Evolutionary conservation across 352 stramenopile genomes (phyloP).

Genomic region (Peronosclerospora sorghi): DNA sequence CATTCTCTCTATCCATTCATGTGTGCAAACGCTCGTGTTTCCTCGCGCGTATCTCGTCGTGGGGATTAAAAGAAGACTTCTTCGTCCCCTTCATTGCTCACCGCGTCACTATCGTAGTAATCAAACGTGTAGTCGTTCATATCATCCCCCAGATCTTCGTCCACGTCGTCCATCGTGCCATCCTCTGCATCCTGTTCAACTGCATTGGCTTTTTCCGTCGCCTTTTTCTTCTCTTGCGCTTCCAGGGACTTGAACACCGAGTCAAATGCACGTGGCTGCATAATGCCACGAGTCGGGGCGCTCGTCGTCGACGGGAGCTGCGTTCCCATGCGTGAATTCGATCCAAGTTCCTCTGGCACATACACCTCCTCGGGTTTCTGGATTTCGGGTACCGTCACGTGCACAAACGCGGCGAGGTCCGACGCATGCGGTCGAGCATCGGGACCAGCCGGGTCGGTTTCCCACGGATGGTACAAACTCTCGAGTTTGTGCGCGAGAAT

Average conservation of each 20-base stretch:
- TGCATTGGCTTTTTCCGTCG: slow-evolving; percentile 34
- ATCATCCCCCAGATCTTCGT: slow-evolving; percentile 61
- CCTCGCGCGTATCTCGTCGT: neutral
- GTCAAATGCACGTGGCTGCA: slow-evolving; percentile 59
- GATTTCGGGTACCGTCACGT: slow-evolving; percentile 48
- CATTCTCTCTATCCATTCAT: slow-evolving; percentile 11
- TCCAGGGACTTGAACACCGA: slow-evolving; percentile 61
- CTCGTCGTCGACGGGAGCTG: slow-evolving; percentile 8
- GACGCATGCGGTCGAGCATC: slow-evolving; percentile 14
- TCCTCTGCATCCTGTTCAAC: slow-evolving; percentile 33
- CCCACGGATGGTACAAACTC: slow-evolving; percentile 55
- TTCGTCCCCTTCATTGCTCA: slow-evolving; percentile 58
- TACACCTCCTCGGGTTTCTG: slow-evolving; percentile 49
- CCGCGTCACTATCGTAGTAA: slow-evolving; percentile 67
- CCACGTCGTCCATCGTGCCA: slow-evolving; percentile 45
- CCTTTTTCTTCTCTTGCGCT: slow-evolving; percentile 47
- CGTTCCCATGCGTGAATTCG: slow-evolving; percentile 42
- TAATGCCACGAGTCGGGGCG: slow-evolving; percentile 26
- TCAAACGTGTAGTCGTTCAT: slow-evolving; percentile 79
- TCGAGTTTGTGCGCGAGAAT: slow-evolving; percentile 57
- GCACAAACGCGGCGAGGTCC: slow-evolving; percentile 39
- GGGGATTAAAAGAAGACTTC: slow-evolving; percentile 57
- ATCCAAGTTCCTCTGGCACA: slow-evolving; percentile 47
- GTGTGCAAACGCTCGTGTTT: too few relatives aligned
- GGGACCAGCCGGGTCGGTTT: slow-evolving; percentile 19